Conservation (phyloP, 208 protist species). For the Wallacemonas sp. region DNA sequence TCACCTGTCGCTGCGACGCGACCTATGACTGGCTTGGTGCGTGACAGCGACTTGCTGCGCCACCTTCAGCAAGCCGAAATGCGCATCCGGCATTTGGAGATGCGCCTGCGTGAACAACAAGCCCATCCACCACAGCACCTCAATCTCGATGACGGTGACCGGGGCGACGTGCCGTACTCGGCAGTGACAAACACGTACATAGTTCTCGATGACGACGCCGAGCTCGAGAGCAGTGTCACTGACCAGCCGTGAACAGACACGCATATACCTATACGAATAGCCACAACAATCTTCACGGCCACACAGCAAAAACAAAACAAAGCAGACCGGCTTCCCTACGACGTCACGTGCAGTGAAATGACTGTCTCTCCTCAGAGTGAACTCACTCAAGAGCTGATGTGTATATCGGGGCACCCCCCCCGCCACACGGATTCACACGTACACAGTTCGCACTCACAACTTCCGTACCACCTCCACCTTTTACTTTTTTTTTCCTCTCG, state of each 20-base stretch:
- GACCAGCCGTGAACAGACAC: no score
- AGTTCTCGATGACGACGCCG: background rate
- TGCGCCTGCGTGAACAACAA: background rate
- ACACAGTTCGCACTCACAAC: background rate
- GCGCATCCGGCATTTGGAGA: slow-evolving; percentile 41
- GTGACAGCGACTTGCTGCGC: slow-evolving; percentile 69
- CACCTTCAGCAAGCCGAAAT: slow-evolving; percentile 49
- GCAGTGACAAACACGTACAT: slow-evolving; percentile 3
- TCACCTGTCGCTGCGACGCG: background rate
- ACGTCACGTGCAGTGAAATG: no score
- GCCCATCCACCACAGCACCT: no score
- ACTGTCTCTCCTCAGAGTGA: no score
- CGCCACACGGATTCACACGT: background rate
- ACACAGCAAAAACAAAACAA: no score
- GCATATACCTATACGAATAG: no score
- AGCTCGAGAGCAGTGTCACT: background rate
- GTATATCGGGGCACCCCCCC: no score
- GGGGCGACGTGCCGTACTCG: background rate
- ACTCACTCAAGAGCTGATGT: no score
- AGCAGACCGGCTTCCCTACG: no score
- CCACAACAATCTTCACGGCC: background rate
- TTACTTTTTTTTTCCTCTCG: slow-evolving; percentile 11
- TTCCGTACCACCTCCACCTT: background rate
- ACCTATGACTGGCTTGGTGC: slow-evolving; percentile 21
- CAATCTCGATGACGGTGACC: no score